Base-by-base conservation (phyloP, 2,329 filamentous ascomycete genomes). In the Aspergillus niger region DNA sequence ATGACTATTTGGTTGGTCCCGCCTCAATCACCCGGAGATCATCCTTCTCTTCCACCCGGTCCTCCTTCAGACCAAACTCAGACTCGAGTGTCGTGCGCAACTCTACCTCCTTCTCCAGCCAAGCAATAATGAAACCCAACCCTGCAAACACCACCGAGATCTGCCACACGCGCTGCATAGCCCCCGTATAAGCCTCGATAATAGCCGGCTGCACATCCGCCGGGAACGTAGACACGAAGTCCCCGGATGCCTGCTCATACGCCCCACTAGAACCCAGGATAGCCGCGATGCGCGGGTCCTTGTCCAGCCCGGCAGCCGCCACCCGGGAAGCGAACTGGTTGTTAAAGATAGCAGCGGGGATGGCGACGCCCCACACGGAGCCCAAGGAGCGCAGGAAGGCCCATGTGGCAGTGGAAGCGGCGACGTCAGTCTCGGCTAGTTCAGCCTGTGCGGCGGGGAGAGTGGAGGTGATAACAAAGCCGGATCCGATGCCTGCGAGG, bases 261-360 rank as follows among this genome's bases (percentile, higher is more conserved):
- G 36, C 48, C 5, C 30, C 30, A 5, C 30, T 36, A 13, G 30
- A 36, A 10, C 11, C 11, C 30, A 13, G 30, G 3, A 36, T 36
- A 5, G 30, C 4, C 1, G 30, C 30, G 4, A 36, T 36, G 11
- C 30, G 30, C 1, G 30, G 4, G 2, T 36, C 30, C 4, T 13
- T 36, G 11, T 36, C 30, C 30, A 36, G 30, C 13, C 30, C 30
- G 30, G 30, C 30, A 2, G 4, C 30, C 11, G 30, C 30, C 5
- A 36, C 30, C 5, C 30, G 30, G 10, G 30, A 36, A 5, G 30
- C 30, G 30, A 36, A 36, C 30, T 58, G 63, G 11, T 57, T 59
- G 52, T 74, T 76, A 62, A 76, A 77, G 7, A 77, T 64, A 11
- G 73, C 68, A 1, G 63, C 49, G 1, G 72, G 68, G 20, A 74